Conservation (phyloP, 371 early-diverging fungal genomes). For the Circinella umbellata region DNA sequence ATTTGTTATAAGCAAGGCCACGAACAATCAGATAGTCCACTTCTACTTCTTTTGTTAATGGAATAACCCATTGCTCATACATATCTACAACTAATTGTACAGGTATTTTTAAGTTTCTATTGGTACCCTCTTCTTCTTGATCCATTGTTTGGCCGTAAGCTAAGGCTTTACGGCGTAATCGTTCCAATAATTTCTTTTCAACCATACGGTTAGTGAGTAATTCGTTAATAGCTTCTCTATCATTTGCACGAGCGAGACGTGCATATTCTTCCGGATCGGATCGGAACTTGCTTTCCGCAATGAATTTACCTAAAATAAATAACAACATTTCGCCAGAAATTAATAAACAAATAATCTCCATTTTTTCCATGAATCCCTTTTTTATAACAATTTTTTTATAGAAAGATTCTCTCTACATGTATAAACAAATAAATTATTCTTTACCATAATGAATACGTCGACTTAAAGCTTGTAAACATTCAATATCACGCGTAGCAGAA, state of each 20-base stretch:
- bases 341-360: background rate
- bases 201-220: conserved; percentile 87
- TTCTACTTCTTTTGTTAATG: conserved; percentile 91
- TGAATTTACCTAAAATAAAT: conserved; percentile 78
- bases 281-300: conserved; percentile 95
- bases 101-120: conserved; percentile 58
- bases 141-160: conserved; percentile 90
- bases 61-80: conserved; percentile 89
- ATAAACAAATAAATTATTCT: too few relatives aligned
- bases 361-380: background rate
- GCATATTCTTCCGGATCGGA: conserved; percentile 82
- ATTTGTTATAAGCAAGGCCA: conserved; percentile 8
- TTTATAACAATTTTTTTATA: too few relatives aligned
- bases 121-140: conserved; percentile 46
- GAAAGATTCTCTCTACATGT: too few relatives aligned
- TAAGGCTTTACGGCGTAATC: conserved; percentile 86
- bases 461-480: conserved; percentile 90
- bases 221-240: conserved; percentile 79
- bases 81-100: conserved; percentile 84
- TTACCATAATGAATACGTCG: conserved; percentile 94
- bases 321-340: background rate
- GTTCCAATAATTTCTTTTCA: conserved; percentile 79
- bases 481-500: conserved; percentile 90
- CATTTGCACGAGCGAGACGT: conserved; percentile 75
- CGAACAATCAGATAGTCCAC: conserved; percentile 51